Base-by-base conservation (phyloP, 2,329 filamentous ascomycete species). In the Trichoderma sp. region DNA sequence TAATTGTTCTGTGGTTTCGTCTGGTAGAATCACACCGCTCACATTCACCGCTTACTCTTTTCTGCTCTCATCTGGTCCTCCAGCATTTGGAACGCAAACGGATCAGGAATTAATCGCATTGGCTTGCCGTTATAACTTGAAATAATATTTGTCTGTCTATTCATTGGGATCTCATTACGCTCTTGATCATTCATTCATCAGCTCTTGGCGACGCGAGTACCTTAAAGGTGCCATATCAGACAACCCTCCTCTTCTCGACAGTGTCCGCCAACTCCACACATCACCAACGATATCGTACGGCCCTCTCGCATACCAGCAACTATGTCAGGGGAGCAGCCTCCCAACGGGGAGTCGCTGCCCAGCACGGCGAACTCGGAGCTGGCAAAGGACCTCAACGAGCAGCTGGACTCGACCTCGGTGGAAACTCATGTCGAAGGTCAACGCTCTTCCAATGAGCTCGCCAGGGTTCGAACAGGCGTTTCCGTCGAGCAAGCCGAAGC, bases 401-500 rank as follows among this genome's bases (percentile, higher is more conserved):
- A 57, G n/a, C 72, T 74, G 47, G 69, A 69, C n/a, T 74, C 74
- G 2, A 74, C 73, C 7, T 72, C 69, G 51, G 68, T 71, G 4
- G 71, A 63, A 12, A 66, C 64, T 57, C 50, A 68, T 10, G 63
- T 71, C 10, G 67, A 69, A 21, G 60, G 67, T 19, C 70, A 70
- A 14, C 68, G 67, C 19, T 68, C 65, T 12, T 70, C 71, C n/a
- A 67, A 67, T 48, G 64, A 63, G 39, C 45, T 63, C 17, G 51
- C 44, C 14, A 51, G 59, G 19, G 55, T 63, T 7, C 56, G 51
- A 17, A 63, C 58, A 15, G 86, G 86, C 24, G 82, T 93, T 39
- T 87, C 89, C 9, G 83, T 93, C 59, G 80, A 85, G 66, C 83
- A 84, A 60, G 90, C 90, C 50, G 85, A 91, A 74, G 85, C 84